Evolutionary conservation across 805 yeast genomes (phyloP).

Genomic region (Zygosaccharomyces pseudorouxii): DNA sequence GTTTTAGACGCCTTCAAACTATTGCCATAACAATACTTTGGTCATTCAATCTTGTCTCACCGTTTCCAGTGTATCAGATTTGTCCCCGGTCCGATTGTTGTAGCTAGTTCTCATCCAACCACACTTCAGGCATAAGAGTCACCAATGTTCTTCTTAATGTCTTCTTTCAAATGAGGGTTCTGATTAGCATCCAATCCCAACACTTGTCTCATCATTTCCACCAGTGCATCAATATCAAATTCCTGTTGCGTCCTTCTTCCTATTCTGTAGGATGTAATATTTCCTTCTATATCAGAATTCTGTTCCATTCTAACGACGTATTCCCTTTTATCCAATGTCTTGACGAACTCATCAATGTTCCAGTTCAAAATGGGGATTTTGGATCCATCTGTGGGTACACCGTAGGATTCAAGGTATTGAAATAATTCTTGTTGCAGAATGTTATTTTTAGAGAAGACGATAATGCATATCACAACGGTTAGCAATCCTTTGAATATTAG

Average conservation of each 20-base stretch:
- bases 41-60: not conserved
- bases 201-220: conserved; percentile 18
- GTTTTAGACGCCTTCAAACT: not conserved
- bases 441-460: conserved; percentile 29
- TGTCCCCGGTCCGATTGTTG: not conserved
- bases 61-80: not conserved
- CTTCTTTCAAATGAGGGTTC: conserved; percentile 14
- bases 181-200: conserved; percentile 21
- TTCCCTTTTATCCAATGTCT: conserved; percentile 21
- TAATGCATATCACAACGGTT: conserved; percentile 18
- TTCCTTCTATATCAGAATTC: conserved; percentile 24
- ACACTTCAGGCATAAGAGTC: conserved; percentile 21
- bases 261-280: conserved; percentile 20
- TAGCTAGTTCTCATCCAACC: no score
- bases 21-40: not conserved
- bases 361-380: conserved; percentile 25
- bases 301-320: conserved; percentile 25
- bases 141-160: conserved; percentile 24
- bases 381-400: conserved; percentile 28
- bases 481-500: conserved; percentile 25
- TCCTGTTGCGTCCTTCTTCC: conserved; percentile 31
- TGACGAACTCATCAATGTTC: conserved; percentile 24
- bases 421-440: conserved; percentile 27
- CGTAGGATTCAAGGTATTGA: conserved; percentile 20
- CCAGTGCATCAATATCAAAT: conserved; percentile 22